Conservation (phyloP, 1,139 yeast species). For the Ogataea hybrid region DNA sequence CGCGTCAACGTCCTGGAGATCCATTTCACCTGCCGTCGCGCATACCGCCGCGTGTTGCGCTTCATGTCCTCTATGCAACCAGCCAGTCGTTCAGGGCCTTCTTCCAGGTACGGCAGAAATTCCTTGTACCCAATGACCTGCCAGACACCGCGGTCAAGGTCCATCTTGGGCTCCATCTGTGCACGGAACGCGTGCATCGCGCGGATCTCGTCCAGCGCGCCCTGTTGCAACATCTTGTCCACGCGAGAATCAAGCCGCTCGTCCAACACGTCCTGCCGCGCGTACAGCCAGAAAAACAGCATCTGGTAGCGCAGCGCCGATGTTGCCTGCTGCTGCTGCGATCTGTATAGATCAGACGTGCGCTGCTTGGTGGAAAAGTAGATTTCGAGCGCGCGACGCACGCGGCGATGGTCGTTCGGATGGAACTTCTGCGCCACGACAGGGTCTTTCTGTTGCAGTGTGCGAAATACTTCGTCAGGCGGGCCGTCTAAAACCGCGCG, state of each 20-base stretch:
- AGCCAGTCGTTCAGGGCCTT: conserved; percentile 32
- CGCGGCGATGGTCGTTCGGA: conserved; percentile 82
- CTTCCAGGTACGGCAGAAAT: conserved; percentile 72
- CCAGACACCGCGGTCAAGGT: conserved; percentile 77
- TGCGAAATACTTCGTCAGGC: conserved; percentile 46
- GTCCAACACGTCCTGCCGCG: conserved; percentile 60
- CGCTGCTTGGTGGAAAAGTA: conserved; percentile 61
- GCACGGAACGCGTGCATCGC: conserved; percentile 50
- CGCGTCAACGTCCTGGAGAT: conserved; percentile 68
- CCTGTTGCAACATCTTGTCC: conserved; percentile 70
- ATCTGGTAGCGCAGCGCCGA: conserved; percentile 61
- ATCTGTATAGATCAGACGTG: conserved; percentile 69
- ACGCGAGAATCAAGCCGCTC: conserved; percentile 73
- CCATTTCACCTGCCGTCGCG: conserved; percentile 92
- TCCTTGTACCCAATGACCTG: conserved; percentile 97
- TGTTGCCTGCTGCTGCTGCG: conserved; percentile 49
- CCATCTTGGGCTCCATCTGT: conserved; percentile 37
- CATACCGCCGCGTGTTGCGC: conserved; percentile 79
- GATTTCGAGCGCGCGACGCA: conserved; percentile 79
- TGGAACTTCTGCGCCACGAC: conserved; percentile 77
- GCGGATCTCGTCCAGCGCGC: conserved; percentile 69
- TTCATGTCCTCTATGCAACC: conserved; percentile 76
- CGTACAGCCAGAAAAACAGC: conserved; percentile 79
- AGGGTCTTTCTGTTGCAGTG: conserved; percentile 61
- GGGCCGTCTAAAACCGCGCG: conserved; percentile 53